These are phyloP conservation scores for Wickerhamomyces silvicola DNA, from an alignment of 805 yeast species.

Conservation along the genomic window DNA sequence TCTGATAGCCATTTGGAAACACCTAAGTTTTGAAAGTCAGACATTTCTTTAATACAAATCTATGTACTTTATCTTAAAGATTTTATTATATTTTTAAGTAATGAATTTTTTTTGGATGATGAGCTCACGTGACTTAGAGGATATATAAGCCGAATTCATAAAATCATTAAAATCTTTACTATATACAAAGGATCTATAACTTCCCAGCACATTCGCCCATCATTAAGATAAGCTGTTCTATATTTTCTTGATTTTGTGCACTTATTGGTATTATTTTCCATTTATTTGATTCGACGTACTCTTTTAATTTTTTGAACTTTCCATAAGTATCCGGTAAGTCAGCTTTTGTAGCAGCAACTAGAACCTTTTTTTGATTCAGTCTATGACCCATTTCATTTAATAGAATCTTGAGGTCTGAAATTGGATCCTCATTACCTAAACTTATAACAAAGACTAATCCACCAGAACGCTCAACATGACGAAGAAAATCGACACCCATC, in stretches of 20 bases:
- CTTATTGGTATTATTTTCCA: constrained; percentile 85
- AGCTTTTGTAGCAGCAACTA: constrained; percentile 92
- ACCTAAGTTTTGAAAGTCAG: constrained; percentile 55
- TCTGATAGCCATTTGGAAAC: constrained; percentile 84
- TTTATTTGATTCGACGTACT: constrained; percentile 32
- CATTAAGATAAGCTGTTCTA: constrained; percentile 58
- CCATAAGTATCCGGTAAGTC: constrained; percentile 55
- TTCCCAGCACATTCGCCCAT: constrained; percentile 52
- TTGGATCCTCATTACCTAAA: constrained; percentile 62
- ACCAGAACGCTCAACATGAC: constrained; percentile 88
- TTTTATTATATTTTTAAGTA: background rate
- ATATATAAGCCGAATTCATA: too few species aligned
- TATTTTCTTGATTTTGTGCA: constrained; percentile 66
- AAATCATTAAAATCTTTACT: background rate
- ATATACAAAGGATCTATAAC: constrained; percentile 3
- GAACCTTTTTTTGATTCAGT: constrained; percentile 50
- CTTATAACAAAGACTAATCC: constrained; percentile 86
- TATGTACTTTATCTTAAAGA: background rate
- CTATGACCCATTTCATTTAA: constrained; percentile 70
- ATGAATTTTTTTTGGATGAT: background rate
- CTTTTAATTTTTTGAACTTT: constrained; percentile 39
- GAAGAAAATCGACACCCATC: constrained; percentile 85
- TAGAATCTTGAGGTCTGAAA: constrained; percentile 54
- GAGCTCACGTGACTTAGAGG: constrained; percentile 1
- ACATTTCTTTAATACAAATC: constrained; percentile 2